A percentile compares a stretch with the other conserved stretches of the same genome.
phyloP scores from a whole-genome alignment of 1,284 basidiomycete genomes.

The Caloboletus inedulis region DNA sequence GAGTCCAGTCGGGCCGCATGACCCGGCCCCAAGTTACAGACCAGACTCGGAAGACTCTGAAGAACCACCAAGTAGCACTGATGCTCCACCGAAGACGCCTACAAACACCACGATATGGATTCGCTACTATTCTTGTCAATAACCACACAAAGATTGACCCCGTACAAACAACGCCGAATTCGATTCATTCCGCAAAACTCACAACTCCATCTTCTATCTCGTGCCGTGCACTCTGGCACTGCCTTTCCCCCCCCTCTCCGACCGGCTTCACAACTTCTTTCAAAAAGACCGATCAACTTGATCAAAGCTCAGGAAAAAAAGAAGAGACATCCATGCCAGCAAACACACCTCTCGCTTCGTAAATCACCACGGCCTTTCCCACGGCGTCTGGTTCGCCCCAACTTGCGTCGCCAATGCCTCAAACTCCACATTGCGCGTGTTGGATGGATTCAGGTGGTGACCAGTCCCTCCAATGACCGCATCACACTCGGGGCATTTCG shows the following conservation, averaged over 20 bases:
- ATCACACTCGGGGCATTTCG: constrained; percentile 53
- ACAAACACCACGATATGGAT: too few relatives aligned
- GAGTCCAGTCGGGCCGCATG: too few relatives aligned
- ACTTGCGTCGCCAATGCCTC: constrained; percentile 38
- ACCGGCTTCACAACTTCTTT: neutral
- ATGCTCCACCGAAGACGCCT: too few relatives aligned
- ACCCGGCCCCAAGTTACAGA: too few relatives aligned
- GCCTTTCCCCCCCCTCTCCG: neutral
- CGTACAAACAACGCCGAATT: neutral
- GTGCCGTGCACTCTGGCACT: neutral
- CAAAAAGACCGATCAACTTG: neutral
- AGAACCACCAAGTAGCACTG: too few relatives aligned
- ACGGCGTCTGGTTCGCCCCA: constrained; percentile 2
- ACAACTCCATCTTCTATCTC: neutral
- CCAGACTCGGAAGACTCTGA: too few relatives aligned
- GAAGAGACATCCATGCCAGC: neutral
- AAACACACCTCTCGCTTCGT: neutral
- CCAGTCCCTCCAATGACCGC: constrained; percentile 46
- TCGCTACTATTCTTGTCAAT: too few relatives aligned
- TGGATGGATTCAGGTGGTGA: constrained; percentile 43
- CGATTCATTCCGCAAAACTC: neutral
- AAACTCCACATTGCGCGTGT: constrained; percentile 44
- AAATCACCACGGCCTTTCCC: constrained; percentile 21
- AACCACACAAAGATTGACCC: neutral
- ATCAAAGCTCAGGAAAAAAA: neutral